Percentiles rank a stretch among this genome's conserved stretches.
Conservation (phyloP, 805 yeast genomes). For the Metschnikowia rubicola region DNA sequence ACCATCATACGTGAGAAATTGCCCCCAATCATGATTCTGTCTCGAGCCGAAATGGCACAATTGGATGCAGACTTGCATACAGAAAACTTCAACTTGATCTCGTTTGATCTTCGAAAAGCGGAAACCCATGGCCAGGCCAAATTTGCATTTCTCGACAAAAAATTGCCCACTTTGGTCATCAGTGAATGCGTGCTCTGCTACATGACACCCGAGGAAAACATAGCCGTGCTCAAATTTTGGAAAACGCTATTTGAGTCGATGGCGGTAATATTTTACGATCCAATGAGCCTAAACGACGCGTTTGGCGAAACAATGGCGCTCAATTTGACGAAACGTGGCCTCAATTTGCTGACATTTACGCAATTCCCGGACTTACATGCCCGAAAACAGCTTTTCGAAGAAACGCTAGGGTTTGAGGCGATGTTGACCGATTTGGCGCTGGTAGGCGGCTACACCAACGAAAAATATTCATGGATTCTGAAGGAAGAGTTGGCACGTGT, state of each 20-base stretch:
- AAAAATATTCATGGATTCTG: conserved; percentile 39
- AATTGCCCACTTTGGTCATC: conserved; percentile 55
- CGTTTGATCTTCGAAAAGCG: conserved; percentile 50
- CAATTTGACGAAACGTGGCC: conserved; percentile 59
- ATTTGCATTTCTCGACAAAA: conserved; percentile 24
- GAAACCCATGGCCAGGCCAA: conserved; percentile 8
- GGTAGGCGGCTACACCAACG: conserved; percentile 35
- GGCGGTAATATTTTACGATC: conserved; percentile 59
- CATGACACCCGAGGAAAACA: conserved; percentile 49
- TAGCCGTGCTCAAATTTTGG: conserved; percentile 44
- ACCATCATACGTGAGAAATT: conserved; percentile 18
- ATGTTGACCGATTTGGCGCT: conserved; percentile 46
- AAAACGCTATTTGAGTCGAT: conserved; percentile 22
- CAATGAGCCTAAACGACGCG: conserved; percentile 57
- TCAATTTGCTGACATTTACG: conserved; percentile 55
- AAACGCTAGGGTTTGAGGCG: conserved; percentile 26
- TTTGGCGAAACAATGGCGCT: conserved; percentile 69
- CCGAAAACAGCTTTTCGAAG: conserved; percentile 23
- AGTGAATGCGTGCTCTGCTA: conserved; percentile 81
- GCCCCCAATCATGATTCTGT: conserved; percentile 3
- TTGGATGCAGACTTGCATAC: conserved; percentile 33
- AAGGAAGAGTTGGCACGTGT: conserved; percentile 42
- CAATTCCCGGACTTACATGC: conserved; percentile 45
- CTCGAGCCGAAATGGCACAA: conserved; percentile 23
- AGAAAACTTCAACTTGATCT: conserved; percentile 43